Evolutionary conservation across 768 basidiomycete genomes (phyloP).

Genomic region (Mycena alexandri): DNA sequence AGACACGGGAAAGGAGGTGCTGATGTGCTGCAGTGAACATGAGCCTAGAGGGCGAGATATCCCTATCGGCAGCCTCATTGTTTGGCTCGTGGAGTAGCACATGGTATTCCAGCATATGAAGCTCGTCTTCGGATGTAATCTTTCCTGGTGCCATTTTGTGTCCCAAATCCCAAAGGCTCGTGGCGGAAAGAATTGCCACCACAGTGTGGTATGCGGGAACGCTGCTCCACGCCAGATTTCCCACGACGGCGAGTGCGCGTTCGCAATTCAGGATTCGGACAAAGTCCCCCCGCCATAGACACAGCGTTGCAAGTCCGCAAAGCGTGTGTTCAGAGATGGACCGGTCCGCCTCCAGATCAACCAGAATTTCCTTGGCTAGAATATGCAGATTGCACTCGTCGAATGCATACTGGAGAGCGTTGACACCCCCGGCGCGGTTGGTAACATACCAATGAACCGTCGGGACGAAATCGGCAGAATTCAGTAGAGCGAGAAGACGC

Average conservation of each 20-base stretch:
- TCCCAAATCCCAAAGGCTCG: too few relatives aligned
- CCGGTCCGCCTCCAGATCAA: not conserved
- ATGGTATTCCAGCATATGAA: too few relatives aligned
- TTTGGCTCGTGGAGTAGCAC: too few relatives aligned
- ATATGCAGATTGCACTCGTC: conserved; percentile 1
- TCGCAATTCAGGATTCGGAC: not conserved
- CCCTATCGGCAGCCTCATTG: too few relatives aligned
- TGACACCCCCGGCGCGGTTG: not conserved
- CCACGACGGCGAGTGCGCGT: not conserved
- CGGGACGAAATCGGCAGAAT: not conserved
- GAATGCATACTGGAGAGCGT: not conserved
- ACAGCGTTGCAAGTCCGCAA: not conserved
- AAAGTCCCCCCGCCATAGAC: not conserved
- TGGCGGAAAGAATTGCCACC: too few relatives aligned
- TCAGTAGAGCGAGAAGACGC: conserved; percentile 18
- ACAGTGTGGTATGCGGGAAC: too few relatives aligned
- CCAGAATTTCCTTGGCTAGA: not conserved
- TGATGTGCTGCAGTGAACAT: too few relatives aligned
- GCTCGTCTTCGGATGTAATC: too few relatives aligned
- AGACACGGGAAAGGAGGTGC: too few relatives aligned
- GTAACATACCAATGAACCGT: conserved; percentile 22
- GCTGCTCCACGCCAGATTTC: too few relatives aligned
- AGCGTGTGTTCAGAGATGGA: not conserved
- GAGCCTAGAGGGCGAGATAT: too few relatives aligned
- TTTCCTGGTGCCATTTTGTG: too few relatives aligned